Percentiles rank a stretch among this genome's conserved stretches.
phyloP scores from a whole-genome alignment of 2,329 filamentous ascomycete species.

The Aspergillus bombycis region DNA sequence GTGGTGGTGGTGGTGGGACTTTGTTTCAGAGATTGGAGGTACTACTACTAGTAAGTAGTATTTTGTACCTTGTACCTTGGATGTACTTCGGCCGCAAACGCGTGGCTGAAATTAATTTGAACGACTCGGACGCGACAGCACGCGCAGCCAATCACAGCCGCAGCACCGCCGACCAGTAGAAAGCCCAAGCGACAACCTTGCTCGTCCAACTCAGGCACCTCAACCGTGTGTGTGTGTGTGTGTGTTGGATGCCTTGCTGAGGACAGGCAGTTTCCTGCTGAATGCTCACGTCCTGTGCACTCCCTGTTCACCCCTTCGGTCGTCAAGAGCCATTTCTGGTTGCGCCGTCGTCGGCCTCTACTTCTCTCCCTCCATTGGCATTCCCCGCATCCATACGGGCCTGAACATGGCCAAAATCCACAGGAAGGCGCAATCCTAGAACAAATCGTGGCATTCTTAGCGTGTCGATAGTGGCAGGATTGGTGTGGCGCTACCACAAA shows the following conservation, averaged over 20 bases:
- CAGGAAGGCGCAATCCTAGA: not conserved
- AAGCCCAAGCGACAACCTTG: not conserved
- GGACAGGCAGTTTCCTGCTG: not conserved
- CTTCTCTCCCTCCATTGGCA: not conserved
- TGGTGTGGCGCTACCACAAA: not conserved
- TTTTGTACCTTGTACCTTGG: too few species aligned
- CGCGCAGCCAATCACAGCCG: conserved; percentile 32
- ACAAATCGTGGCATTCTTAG: not conserved
- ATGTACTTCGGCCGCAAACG: too few species aligned
- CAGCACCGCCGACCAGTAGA: conserved; percentile 1
- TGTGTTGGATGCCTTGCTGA: not conserved
- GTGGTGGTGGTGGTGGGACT: too few species aligned
- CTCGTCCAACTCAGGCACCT: not conserved
- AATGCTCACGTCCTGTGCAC: not conserved
- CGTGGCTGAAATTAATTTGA: not conserved
- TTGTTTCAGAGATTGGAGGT: too few species aligned
- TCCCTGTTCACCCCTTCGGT: not conserved
- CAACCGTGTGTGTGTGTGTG: not conserved
- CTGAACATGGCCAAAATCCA: conserved; percentile 16
- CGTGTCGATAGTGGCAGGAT: not conserved
- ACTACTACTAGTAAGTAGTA: too few species aligned
- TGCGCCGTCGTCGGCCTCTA: not conserved
- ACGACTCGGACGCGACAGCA: conserved; percentile 27
- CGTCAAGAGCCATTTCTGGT: not conserved
- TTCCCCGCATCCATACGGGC: conserved; percentile 15